Base-by-base conservation (phyloP, 257 asterid genomes). In the Gentiana straminea region DNA sequence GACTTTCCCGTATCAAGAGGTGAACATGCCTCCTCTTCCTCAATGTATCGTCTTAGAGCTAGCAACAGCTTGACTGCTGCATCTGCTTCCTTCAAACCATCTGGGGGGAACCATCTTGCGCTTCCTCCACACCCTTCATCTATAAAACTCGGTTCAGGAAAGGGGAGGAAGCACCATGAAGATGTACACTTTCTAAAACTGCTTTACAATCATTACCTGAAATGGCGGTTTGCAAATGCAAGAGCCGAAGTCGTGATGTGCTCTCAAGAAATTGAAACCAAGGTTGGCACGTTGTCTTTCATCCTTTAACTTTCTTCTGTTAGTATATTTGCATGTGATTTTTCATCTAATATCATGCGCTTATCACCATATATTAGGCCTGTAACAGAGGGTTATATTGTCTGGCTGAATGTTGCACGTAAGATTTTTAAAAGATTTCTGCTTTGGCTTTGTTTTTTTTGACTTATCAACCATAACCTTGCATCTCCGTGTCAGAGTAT, bases 41-140 rank as follows among this genome's bases (percentile, higher is more conserved):
- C 70, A 48, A 53, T 54, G 66, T 52, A 39, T 5, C 51, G 67
- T 51, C 70, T 62, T 10, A 59, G 59, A 56, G 45, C 60, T 58
- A 60, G 41, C 33, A 73, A 63, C 46, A 24, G 24, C 53, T 35
- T 32, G 48, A 46, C 68, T 15, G 57, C 37, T 7, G 43, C 73
- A 13, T 48, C 64, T 35, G 50, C 61, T 61, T 59, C 64, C 35
- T 63, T 61, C 59, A 68, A 43, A 72, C 57, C 81, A 58, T 65
- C 77, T 11, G 38, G 43, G 43, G 77, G 65, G 69, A 63, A 64
- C 39, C 56, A 49, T 33, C 12, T 55, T 33, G 80, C 81, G 57
- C 76, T 75, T 75, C 96, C 96, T 50, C 89, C 86, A 13, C 86
- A 77, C 62, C 93, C 94, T n/a, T 64, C 81, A 0, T 67, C 80